Percentiles rank a stretch among this genome's conserved stretches.
These are phyloP conservation scores for Fagus crenata DNA, from an alignment of 306 rosid species.

Conservation along the genomic window DNA sequence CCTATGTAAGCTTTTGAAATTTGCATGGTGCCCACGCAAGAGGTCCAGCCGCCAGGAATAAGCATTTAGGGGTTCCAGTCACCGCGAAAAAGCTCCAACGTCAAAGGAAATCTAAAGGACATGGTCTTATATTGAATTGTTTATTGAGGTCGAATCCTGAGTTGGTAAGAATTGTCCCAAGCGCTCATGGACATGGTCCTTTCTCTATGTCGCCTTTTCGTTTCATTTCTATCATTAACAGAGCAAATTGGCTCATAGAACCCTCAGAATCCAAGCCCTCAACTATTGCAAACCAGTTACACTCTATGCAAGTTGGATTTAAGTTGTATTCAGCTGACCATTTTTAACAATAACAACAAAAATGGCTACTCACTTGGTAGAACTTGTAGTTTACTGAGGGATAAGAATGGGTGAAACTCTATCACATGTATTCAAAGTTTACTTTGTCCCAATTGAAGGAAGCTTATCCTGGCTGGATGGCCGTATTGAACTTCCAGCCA, in stretches of 20 bases:
- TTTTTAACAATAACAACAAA: slow-evolving; percentile 14
- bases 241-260: background rate
- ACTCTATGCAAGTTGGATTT: background rate
- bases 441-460: slow-evolving; percentile 58
- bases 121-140: too few species aligned
- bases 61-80: background rate
- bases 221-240: background rate
- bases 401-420: slow-evolving; percentile 30
- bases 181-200: too few species aligned
- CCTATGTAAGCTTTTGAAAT: background rate
- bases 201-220: too few species aligned
- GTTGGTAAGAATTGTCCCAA: too few species aligned
- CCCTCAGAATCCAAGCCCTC: slow-evolving; percentile 19
- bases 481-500: slow-evolving; percentile 51
- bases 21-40: background rate
- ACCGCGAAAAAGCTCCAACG: too few species aligned
- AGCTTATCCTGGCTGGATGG: slow-evolving; percentile 61
- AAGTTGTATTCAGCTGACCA: background rate
- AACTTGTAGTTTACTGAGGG: slow-evolving; percentile 19
- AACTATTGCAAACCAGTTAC: background rate
- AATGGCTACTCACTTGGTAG: slow-evolving; percentile 39
- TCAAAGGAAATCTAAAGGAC: too few species aligned
- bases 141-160: too few species aligned
- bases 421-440: slow-evolving; percentile 27
- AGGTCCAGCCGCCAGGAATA: background rate